Evolutionary conservation across 2,329 filamentous ascomycete species (phyloP), one percentile per base, ranked within the genome.

Genomic region (Xylariaceae sp.): DNA sequence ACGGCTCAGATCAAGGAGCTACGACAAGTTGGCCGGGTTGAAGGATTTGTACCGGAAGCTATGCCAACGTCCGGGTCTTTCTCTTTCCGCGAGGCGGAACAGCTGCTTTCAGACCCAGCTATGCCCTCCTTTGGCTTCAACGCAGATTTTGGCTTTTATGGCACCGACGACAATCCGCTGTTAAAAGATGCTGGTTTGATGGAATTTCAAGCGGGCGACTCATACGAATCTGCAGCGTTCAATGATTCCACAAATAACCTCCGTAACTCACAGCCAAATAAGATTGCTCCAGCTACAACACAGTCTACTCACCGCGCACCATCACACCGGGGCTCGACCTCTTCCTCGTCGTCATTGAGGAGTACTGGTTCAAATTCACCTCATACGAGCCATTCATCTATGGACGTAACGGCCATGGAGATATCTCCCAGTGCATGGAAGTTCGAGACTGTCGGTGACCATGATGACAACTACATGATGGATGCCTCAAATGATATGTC

Each of bases 131-230:
- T 57, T 53, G 62, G 69, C 23, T 60, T 64, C 33, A 68, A 70
- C 47, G 62, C 63, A 37, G 71, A 72, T 50, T 70, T 74, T 47
- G 71, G 73, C 46, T 70, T 73, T 37, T 70, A 73, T 56, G 68
- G 72, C 53, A 62, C 64, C 30, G 68, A 70, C 39, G 57, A 70
- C 33, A 54, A 60, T 37, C 41, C 58, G 7, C 53, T 67, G 30
- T 62, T 68, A 43, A 64, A 65, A 21, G 62, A 66, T 13, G 64
- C 58, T 15, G 66, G 63, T 42, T 62, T 68, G 8, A 64, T 69
- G 32, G 60, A 68, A 3, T 66, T 72, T 63, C 35, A 23, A 16
- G 4, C 48, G 24, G 39, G 29, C 4, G 55, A 58, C 9, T 51
- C 23, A 4, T n/a, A 4, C 23, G n/a, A n/a, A 6, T 3, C 42